Percentiles rank a stretch among this genome's conserved stretches.
Conservation (phyloP, 2,329 filamentous ascomycete genomes). For the Paecilomyces niveus region DNA sequence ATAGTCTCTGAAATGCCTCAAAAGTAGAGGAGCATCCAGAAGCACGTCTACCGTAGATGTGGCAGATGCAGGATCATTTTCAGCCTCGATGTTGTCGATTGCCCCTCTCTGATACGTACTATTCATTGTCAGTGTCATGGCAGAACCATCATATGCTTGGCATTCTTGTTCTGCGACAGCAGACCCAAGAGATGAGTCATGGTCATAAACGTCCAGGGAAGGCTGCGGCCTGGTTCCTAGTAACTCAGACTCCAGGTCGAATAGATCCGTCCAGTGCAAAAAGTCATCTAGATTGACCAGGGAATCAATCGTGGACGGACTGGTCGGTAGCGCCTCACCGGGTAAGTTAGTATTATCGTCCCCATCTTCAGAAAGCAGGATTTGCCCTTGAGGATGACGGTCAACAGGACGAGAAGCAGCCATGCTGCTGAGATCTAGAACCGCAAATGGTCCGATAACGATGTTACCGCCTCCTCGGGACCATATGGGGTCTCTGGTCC, state of each 20-base stretch:
- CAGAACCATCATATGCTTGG: background rate
- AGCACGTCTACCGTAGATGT: slow-evolving; percentile 8
- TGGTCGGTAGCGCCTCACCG: background rate
- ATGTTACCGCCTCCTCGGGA: slow-evolving; percentile 10
- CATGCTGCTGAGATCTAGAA: slow-evolving; percentile 16
- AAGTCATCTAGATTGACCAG: slow-evolving; percentile 20
- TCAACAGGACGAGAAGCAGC: slow-evolving; percentile 1
- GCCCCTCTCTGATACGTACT: background rate
- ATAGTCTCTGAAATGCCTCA: slow-evolving; percentile 25
- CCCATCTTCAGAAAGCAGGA: background rate
- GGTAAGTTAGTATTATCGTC: background rate
- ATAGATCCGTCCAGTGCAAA: slow-evolving; percentile 26
- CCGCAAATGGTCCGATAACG: slow-evolving; percentile 23
- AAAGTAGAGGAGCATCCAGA: slow-evolving; percentile 15
- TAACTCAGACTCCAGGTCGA: slow-evolving; percentile 21
- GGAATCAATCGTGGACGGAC: slow-evolving; percentile 12
- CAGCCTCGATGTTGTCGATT: background rate
- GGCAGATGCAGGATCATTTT: background rate
- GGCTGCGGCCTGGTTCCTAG: slow-evolving; percentile 9
- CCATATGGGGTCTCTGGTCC: slow-evolving; percentile 15
- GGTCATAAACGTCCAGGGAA: background rate
- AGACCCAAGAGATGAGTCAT: background rate
- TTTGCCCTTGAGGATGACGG: background rate
- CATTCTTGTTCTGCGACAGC: background rate
- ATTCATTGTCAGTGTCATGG: background rate